Evolutionary conservation across 495 filamentous ascomycete species (phyloP), one percentile per base, ranked within the genome.

Genomic region (Tuber brumale): DNA sequence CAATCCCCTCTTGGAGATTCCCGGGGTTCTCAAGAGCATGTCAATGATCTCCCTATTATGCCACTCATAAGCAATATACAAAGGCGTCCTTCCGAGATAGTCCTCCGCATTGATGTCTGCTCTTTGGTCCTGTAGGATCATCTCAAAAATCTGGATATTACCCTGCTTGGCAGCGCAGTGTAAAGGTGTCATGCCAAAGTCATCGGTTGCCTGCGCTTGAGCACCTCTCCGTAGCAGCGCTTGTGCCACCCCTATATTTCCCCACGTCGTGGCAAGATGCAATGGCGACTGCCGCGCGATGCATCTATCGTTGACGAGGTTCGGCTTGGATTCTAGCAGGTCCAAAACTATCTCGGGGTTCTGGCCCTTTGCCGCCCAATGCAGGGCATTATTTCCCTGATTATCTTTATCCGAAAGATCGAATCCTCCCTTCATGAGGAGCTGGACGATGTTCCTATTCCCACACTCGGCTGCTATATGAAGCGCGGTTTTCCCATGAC

Each of bases 291-390:
- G 10, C n/a, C 27, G 23, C n/a, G n/a, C 27, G 57, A 66, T 66
- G 57, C 57, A 66, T 66, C 57, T 66, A 31, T 14, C 3, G 27
- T 66, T 66, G 14, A 66, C n/a, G 27, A 66, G 57, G n/a, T 14
- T 31, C n/a, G 57, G 57, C 10, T 18, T 31, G 12, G 57, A 66
- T 12, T 66, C 57, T 9, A 66, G 27, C 57, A 66, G n/a, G 57
- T 31, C 57, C n/a, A 66, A 31, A 31, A 66, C 78, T 71, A 79
- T 79, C 35, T 79, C 73, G 23, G 71, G 44, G 48, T 76, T 46
- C n/a, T 77, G 76, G 39, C 75, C 70, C 27, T 79, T 79, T 31
- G 78, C 78, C 21, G 78, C 78, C 78, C 78, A 80, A 69, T 80
- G 78, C 19, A 80, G 69, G 44, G 78, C 72, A 37, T 76, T 80